phyloP scores from a whole-genome alignment of 2,329 filamentous ascomycete species.

The Lachnellula subtilissima region DNA sequence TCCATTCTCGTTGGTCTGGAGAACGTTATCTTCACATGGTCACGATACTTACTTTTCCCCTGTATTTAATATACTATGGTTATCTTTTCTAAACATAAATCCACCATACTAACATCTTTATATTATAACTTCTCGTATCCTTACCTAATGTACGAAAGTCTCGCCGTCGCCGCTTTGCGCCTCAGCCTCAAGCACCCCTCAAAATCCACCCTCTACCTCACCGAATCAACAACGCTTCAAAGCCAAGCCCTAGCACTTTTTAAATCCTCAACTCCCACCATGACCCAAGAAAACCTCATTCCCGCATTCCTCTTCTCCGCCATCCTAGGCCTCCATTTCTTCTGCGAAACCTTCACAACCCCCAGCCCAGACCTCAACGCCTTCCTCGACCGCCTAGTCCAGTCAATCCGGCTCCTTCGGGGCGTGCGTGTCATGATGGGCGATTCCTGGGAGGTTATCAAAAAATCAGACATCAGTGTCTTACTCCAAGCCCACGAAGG shows the following conservation, averaged over 20 bases:
- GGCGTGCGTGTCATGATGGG: constrained; percentile 25
- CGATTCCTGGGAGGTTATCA: constrained; percentile 21
- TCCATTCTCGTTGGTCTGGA: too few species aligned
- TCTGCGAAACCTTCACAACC: constrained; percentile 34
- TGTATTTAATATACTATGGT: too few species aligned
- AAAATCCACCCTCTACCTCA: constrained; percentile 23
- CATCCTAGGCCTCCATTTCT: constrained; percentile 32
- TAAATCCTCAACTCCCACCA: constrained; percentile 21
- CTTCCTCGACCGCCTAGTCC: constrained; percentile 28
- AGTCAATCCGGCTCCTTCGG: constrained; percentile 26
- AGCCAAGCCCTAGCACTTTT: constrained; percentile 28
- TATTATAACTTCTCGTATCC: constrained; percentile 18
- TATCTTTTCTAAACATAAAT: neutral
- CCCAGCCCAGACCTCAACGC: constrained; percentile 27
- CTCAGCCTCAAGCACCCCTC: constrained; percentile 24
- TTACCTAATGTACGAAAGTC: constrained; percentile 32
- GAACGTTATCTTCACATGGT: too few species aligned
- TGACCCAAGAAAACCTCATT: constrained; percentile 20
- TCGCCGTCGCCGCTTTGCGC: constrained; percentile 33
- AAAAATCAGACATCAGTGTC: constrained; percentile 23
- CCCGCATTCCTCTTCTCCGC: constrained; percentile 30
- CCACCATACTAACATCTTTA: neutral
- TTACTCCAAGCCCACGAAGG: constrained; percentile 14
- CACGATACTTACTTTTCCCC: too few species aligned
- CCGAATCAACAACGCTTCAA: constrained; percentile 32